Base-by-base conservation (phyloP, 2,329 filamentous ascomycete species). In the Aspergillus costaricaensis region DNA sequence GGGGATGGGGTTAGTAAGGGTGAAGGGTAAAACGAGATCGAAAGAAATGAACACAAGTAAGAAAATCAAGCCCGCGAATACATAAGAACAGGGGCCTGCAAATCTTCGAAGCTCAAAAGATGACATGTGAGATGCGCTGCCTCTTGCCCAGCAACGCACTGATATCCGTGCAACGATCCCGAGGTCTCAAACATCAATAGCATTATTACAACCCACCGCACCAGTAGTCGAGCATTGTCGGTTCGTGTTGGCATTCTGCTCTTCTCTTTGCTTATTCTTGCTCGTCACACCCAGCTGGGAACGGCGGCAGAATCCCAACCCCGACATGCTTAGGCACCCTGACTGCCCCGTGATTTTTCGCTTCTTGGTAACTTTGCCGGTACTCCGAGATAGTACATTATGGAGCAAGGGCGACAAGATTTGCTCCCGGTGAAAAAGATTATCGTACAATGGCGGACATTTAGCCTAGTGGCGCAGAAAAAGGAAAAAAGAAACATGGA, bases 401-500 rank as follows among this genome's bases (percentile, higher is more conserved):
- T 71, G 68, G 67, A 60, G 53, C 25, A 55, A 66, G 64, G 67
- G 66, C 53, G 61, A 63, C 56, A 61, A 64, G 60, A 63, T 59
- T 64, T 62, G 55, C 63, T 66, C 60, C 66, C 63, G 64, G 68
- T 68, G 68, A 72, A 69, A 68, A 75, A 78, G 69, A 80, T 77
- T 81, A 81, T 80, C 75, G 75, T 79, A 79, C 78, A 77, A 71
- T 71, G 70, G 70, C 68, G 70, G 68, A 69, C 66, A 69, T 69
- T 69, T 67, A 68, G 71, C 67, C 67, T 71, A 71, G 74, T 67
- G 69, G 68, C 65, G 65, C 65, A 68, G 72, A 63, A 71, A 70
- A 73, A 36, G 32, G 32, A 70, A 66, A 70, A 65, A 65, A 65
- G 67, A 70, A 67, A 68, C 69, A 75, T 72, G 67, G 68, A 72